These are phyloP conservation scores for Citrus glauca DNA, from an alignment of 345 rosid species.

Conservation along the genomic window DNA sequence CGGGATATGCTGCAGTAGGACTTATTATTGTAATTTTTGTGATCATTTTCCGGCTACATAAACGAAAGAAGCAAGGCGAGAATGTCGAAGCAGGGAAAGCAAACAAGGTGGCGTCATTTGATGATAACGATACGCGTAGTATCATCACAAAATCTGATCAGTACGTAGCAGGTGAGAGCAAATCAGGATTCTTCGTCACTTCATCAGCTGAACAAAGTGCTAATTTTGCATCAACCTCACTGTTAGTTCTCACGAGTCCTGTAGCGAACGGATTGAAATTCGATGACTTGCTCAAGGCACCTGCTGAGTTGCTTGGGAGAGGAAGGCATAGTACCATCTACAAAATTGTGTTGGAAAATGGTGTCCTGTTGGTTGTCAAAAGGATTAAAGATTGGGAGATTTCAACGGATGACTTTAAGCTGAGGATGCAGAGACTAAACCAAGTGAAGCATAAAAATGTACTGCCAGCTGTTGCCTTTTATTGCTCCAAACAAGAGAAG, in stretches of 20 bases:
- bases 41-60: constrained; percentile 18
- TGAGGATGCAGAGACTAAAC: constrained; percentile 46
- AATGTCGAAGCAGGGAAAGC: constrained; percentile 2
- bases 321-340: constrained; percentile 54
- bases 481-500: constrained; percentile 48
- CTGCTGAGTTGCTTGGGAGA: constrained; percentile 57
- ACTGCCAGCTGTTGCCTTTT: constrained; percentile 48
- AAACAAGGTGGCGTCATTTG: constrained; percentile 26
- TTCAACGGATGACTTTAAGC: constrained; percentile 35
- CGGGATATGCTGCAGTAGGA: constrained; percentile 38
- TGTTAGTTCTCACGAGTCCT: constrained; percentile 47
- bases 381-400: constrained; percentile 60
- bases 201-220: constrained; percentile 29
- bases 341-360: constrained; percentile 39
- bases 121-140: constrained; percentile 16
- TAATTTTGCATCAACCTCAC: constrained; percentile 26
- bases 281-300: constrained; percentile 57
- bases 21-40: constrained; percentile 16
- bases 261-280: constrained; percentile 36
- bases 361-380: constrained; percentile 46
- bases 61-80: constrained; percentile 16
- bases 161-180: constrained; percentile 13
- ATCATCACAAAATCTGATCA: constrained; percentile 21
- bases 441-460: constrained; percentile 49
- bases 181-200: constrained; percentile 23